Evolutionary conservation across 805 yeast species (phyloP), one percentile per base, ranked within the genome.

Genomic region (Kodamaea laetipori): DNA sequence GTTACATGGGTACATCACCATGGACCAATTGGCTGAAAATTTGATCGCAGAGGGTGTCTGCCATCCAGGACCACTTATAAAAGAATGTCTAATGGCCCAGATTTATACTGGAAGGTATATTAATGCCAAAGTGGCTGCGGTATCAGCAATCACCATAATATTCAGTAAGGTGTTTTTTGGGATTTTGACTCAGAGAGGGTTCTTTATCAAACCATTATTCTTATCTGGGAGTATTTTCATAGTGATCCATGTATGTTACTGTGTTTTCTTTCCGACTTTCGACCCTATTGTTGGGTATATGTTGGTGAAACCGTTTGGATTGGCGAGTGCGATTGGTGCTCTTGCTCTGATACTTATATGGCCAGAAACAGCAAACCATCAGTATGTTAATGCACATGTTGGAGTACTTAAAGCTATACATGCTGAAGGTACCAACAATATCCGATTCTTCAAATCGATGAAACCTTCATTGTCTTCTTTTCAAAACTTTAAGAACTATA

Each of bases 41-140:
- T 45, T 62, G 13, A 53, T 65, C 18, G 34, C 19, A 1, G 64
- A 61, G 31, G 69, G 69, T 0, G 13, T 26, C 2, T 66, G 71
- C 43, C 48, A 60, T 1, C 31, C 19, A 6, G 42, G 61, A 51
- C 3, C 50, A 52, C 33, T 44, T 55, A 4, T 12, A 37, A 3
- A 9, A 23, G 2, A 65, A 70, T 45, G 13, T 64, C 26, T 7
- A 11, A 6, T 26, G n/a, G n/a, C 35, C 7, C 52, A 55, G 31
- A 43, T 64, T 2, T 65, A 48, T 45, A 34, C 56, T 2, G 71
- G 70, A 2, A 45, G 63, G 15, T 65, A 50, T 40, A 44, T 64
- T 30, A 45, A 50, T 4, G 57, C 66, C 2, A 46, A 48, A 16
- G 48, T 56, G 19, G 50, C 59, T 4, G 65, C 58, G 1, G 47